Base-by-base conservation (phyloP, 2,329 filamentous ascomycete species). In the Fusarium redolens region DNA sequence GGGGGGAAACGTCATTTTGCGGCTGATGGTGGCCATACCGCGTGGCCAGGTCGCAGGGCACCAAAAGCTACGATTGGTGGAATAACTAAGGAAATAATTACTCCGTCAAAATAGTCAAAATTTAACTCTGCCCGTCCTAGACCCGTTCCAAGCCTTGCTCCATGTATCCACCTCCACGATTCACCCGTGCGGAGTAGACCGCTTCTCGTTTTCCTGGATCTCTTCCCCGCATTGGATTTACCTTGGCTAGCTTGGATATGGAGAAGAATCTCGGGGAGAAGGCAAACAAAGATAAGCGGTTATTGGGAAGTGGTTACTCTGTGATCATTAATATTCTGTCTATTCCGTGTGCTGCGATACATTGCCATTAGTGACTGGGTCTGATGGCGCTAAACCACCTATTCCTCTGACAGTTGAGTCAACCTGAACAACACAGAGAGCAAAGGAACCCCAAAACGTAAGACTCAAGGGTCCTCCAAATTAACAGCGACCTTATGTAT, bases 111-210 rank as follows among this genome's bases (percentile, higher is more conserved):
- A 33, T 55, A 57, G 50, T 57, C 31, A 30, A 41, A 38, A 50
- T 28, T 61, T 38, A 50, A 65, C 50, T 69, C 50, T 69, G 14
- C 40, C 51, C 65, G 65, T 69, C 35, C 66, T 69, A 69, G 65
- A 58, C 51, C 65, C 66, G 65, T 50, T 64, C 38, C 43, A 41
- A 45, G 54, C 47, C 65, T 47, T 43, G 41, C 25, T 62, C 54
- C 38, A 33, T 25, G 40, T 38, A 57, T 51, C 65, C 65, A 51
- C 55, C 71, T 71, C 71, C 71, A 68, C 67, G 67, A 71, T 64
- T 57, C 61, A 51, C 22, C 71, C 63, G 68, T 73, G 71, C 71
- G 71, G 71, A 73, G 71, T 73, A 73, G 69, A 45, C 70, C 37
- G 52, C 57, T 63, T 61, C 43, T 55, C 38, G 28, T 69, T 58